A percentile compares a stretch with the other conserved stretches of the same genome.
Evolutionary conservation across 2,329 filamentous ascomycete species (phyloP).

Genomic region (Podosphaera xanthii): DNA sequence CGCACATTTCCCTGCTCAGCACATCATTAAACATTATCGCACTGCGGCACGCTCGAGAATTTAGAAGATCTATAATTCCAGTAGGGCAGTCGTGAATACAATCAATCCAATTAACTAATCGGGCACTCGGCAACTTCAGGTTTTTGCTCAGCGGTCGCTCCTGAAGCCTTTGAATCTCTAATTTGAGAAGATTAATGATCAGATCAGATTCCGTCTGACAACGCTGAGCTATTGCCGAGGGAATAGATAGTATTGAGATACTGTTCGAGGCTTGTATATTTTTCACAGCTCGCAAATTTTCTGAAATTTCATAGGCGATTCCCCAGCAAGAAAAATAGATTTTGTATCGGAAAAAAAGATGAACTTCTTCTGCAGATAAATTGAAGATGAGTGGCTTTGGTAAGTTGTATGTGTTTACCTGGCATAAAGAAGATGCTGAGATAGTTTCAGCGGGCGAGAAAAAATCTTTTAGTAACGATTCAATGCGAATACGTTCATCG

Average conservation of each 20-base stretch:
- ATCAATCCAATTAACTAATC: constrained; percentile 27
- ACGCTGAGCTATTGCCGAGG: constrained; percentile 50
- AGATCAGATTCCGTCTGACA: constrained; percentile 51
- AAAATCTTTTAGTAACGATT: constrained; percentile 41
- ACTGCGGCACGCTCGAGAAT: constrained; percentile 54
- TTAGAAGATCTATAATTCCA: constrained; percentile 52
- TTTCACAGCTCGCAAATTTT: background rate
- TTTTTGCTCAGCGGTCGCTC: background rate
- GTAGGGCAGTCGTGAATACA: constrained; percentile 47
- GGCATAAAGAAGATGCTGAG: constrained; percentile 1
- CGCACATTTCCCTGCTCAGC: constrained; percentile 34
- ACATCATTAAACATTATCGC: constrained; percentile 74
- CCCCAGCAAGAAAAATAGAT: constrained; percentile 52
- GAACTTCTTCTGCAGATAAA: constrained; percentile 34
- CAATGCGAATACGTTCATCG: constrained; percentile 67
- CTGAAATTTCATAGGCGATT: constrained; percentile 25
- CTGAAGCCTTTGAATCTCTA: constrained; percentile 43
- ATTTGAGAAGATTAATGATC: constrained; percentile 49
- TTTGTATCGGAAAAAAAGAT: constrained; percentile 30
- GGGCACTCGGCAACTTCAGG: background rate
- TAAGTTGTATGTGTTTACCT: constrained; percentile 19
- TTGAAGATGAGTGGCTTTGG: constrained; percentile 39
- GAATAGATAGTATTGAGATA: constrained; percentile 35
- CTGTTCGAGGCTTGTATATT: background rate
- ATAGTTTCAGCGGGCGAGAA: constrained; percentile 16